Evolutionary conservation across 305 asterid genomes (phyloP), one percentile per base, ranked within the genome.

Genomic region (Fraxinus nigra): DNA sequence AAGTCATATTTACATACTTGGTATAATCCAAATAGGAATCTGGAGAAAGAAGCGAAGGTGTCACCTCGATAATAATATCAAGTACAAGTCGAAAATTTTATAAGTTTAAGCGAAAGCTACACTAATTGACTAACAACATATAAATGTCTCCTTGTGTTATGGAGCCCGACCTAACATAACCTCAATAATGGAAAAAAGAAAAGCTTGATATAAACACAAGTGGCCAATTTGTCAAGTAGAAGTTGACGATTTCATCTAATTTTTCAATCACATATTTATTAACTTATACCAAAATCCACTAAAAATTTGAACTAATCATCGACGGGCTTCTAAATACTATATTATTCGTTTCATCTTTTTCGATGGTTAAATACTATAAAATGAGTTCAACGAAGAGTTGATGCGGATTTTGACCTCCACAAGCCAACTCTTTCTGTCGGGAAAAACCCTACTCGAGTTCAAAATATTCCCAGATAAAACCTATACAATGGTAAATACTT

Each of bases 401-500:
- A 18, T 61, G 32, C 14, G 13, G 1, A 61, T 61, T 61, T 48
- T 48, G 59, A 48, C 59, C 14, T 48, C 59, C 56, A 46, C 56
- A 48, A 48, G 59, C 20, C 20, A 48, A 48, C 65, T 75, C 79
- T 82, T 76, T 24, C 10, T 83, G 86, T 86, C 84, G 82, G 84
- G 87, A 63, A 84, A 80, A 83, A 30, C 82, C 91, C 90, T 88
- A 63, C 91, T 78, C 90, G 30, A 80, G 89, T 73, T 75, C 73
- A 82, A 77, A 76, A 37, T 16, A 51, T 67, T 51, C 81, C 86
- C 82, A 72, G 87, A 78, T 88, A 81, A 61, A 79, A 79, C 91
- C 91, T 86, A 10, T 37, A 8, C 24, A 16, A 38, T 40, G 8
- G 38, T 67, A 11, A 28, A 26, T 11, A 28, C 22, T 13, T 3